Evolutionary conservation across 2,329 filamentous ascomycete genomes (phyloP), one percentile per base, ranked within the genome.

Genomic region (Fusarium proliferatum): DNA sequence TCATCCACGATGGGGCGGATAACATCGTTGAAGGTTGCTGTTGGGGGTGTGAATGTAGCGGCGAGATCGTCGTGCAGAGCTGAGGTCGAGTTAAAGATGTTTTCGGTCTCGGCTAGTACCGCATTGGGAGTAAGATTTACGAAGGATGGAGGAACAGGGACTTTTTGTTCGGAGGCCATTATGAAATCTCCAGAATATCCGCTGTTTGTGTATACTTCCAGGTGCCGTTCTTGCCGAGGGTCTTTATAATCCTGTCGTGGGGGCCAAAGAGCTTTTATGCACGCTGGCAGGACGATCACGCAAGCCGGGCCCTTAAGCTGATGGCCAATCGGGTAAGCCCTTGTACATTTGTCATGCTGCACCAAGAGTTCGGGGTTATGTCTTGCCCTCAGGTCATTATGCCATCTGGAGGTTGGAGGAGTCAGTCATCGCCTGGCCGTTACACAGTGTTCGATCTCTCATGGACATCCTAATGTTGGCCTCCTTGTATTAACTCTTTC

Each of bases 401-500:
- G 9, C 33, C 13, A 16, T 15, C 33, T 34, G 15, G 2, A 16
- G 13, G 33, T 34, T 34, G 33, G 33, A 34, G 9, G 33, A 34
- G 33, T 16, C 13, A 34, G 33, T 34, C 13, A 9, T 34, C 15
- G 33, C 15, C 8, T 34, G 33, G 15, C 5, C 33, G 33, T 16
- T 34, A 16, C 33, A 34, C 33, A 34, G 33, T 34, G 13, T 16
- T 34, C 33, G 2, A 30, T 28, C 13, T 17, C 15, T 53, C 19
- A 5, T 13, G 1, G 12, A 6, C 2, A n/a, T 2, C 5, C 26
- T 5, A 0, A n/a, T 30, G 1, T 17, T 41, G 6, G 7, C 19
- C 7, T n/a, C 19, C 2, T 23, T 17, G 10, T 13, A 13, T 15
- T 3, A 39, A 30, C 9, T 13, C 5, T 12, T 15, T 12, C 28